These are phyloP conservation scores for Pseudogymnoascus pannorum DNA, from an alignment of 2,329 filamentous ascomycete genomes.

Conservation along the genomic window DNA sequence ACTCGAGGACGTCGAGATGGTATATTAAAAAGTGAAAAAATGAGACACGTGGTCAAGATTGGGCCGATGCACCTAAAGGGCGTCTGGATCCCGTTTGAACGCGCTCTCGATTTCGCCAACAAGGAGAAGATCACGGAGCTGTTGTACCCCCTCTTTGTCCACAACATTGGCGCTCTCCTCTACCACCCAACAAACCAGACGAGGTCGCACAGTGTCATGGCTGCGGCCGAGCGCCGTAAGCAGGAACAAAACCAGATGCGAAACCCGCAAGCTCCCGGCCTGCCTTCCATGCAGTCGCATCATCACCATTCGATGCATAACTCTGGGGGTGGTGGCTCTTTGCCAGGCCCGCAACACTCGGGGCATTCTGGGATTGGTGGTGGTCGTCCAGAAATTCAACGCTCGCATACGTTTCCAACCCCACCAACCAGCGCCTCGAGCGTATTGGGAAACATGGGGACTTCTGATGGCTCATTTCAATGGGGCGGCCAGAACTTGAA, in stretches of 20 bases:
- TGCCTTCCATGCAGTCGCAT: constrained; percentile 60
- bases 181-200: constrained; percentile 89
- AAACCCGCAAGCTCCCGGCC: constrained; percentile 48
- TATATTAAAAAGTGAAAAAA: constrained; percentile 95
- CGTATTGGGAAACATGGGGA: constrained; percentile 65
- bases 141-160: constrained; percentile 91
- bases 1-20: constrained; percentile 90
- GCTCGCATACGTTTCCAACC: constrained; percentile 88
- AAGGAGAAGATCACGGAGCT: constrained; percentile 98
- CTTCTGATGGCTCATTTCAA: constrained; percentile 67
- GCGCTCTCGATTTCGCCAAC: constrained; percentile 96
- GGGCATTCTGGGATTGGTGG: constrained; percentile 63
- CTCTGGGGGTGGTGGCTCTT: constrained; percentile 46
- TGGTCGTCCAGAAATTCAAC: constrained; percentile 71
- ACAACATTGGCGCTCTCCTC: constrained; percentile 88
- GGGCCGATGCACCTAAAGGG: constrained; percentile 98
- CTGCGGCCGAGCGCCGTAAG: constrained; percentile 71
- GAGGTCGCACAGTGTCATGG: constrained; percentile 78
- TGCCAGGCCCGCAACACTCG: constrained; percentile 42
- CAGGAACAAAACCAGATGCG: constrained; percentile 56
- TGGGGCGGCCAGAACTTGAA: constrained; percentile 65
- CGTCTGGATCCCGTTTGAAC: constrained; percentile 96
- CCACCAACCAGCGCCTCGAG: constrained; percentile 90
- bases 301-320: constrained; percentile 57
- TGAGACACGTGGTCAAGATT: constrained; percentile 95